Conservation (phyloP, 768 basidiomycete genomes). For the Macrocybe gigantea region DNA sequence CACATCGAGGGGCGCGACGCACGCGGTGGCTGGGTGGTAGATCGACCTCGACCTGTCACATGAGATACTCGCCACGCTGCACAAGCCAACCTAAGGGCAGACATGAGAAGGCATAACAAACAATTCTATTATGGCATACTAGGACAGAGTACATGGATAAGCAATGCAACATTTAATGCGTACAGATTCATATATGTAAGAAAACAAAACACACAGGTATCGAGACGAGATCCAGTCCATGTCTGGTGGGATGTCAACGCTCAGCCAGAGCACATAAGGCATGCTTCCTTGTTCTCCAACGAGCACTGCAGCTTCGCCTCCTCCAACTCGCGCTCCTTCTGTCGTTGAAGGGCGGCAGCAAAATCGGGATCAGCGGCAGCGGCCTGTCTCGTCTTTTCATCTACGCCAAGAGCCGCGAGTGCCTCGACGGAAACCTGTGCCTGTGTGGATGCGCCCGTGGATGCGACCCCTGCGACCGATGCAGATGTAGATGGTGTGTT, state of each 20-base stretch:
- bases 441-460: conserved; percentile 21
- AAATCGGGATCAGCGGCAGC: conserved; percentile 67
- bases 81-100: too few species aligned
- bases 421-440: conserved; percentile 11
- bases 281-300: conserved; percentile 91
- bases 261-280: conserved; percentile 87
- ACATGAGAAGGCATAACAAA: too few species aligned
- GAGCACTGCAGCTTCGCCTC: conserved; percentile 81
- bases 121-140: too few species aligned
- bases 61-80: too few species aligned
- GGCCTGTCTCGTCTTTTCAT: conserved; percentile 45
- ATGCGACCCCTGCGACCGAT: conserved; percentile 9
- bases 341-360: conserved; percentile 68
- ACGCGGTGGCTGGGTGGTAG: too few species aligned
- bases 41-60: too few species aligned
- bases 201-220: too few species aligned
- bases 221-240: too few species aligned
- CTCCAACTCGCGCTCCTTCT: conserved; percentile 69
- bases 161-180: too few species aligned
- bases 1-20: too few species aligned
- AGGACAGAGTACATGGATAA: too few species aligned
- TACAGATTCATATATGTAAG: too few species aligned
- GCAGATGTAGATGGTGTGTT: conserved; percentile 10
- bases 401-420: conserved; percentile 32
- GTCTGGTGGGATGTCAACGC: background rate